Evolutionary conservation across 2,329 filamentous ascomycete species (phyloP).

Genomic region (Cladophialophora psammophila): DNA sequence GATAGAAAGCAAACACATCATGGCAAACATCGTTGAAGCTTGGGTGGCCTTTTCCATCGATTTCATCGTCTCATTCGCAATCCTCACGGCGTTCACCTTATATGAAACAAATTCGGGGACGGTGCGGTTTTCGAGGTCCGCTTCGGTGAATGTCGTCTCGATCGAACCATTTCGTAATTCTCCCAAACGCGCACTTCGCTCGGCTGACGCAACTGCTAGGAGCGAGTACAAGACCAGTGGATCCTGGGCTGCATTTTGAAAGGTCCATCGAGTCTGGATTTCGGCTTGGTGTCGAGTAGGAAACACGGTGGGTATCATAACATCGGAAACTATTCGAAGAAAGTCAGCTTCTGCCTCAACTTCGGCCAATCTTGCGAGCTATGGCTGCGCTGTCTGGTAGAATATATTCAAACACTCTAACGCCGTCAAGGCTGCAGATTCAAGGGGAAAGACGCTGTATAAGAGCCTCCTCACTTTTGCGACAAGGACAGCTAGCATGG

Average conservation of each 20-base stretch:
- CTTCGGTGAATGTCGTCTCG: conserved; percentile 31
- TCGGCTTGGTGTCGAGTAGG: conserved; percentile 28
- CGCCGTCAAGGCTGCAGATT: neutral
- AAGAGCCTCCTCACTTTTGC: neutral
- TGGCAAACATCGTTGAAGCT: conserved; percentile 29
- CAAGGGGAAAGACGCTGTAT: neutral
- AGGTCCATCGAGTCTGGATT: conserved; percentile 30
- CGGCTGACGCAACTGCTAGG: conserved; percentile 24
- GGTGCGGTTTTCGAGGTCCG: conserved; percentile 25
- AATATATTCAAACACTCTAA: neutral
- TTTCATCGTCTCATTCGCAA: conserved; percentile 29
- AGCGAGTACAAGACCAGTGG: conserved; percentile 28
- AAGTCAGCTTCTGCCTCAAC: conserved; percentile 9
- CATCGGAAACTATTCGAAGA: conserved; percentile 26
- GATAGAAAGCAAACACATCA: conserved; percentile 31
- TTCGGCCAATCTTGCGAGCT: neutral
- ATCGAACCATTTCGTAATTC: conserved; percentile 23
- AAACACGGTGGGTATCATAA: conserved; percentile 29
- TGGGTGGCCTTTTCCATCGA: conserved; percentile 30
- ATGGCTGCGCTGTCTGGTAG: neutral
- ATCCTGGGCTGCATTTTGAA: conserved; percentile 27
- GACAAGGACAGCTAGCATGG: neutral
- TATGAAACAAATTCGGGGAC: conserved; percentile 31
- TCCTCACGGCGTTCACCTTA: conserved; percentile 28
- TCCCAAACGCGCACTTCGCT: conserved; percentile 24